phyloP scores from a whole-genome alignment of 1,139 yeast genomes.

The Hyphopichia wangnamkhiaoensis region DNA sequence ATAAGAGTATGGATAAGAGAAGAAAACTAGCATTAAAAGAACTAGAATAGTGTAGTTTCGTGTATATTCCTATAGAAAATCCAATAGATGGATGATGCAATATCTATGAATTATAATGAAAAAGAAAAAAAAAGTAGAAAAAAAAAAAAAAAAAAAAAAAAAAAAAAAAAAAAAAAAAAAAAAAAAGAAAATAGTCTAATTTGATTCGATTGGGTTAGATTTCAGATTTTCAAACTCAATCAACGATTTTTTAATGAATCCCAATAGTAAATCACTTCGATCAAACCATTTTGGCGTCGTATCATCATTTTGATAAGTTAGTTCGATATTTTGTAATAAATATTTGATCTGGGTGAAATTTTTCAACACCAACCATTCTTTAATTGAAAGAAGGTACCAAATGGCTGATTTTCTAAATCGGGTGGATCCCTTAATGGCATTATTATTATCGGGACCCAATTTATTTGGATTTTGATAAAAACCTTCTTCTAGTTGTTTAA shows the following conservation, averaged over 20 bases:
- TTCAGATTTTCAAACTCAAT: conserved; percentile 1
- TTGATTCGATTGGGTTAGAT: background rate
- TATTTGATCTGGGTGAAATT: conserved; percentile 25
- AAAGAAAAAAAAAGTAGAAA: background rate
- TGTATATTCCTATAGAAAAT: background rate
- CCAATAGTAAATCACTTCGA: conserved; percentile 32
- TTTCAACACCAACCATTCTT: conserved; percentile 58
- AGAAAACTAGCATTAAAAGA: conserved; percentile 45
- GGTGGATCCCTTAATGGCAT: conserved; percentile 51
- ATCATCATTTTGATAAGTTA: conserved; percentile 21
- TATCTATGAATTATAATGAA: background rate
- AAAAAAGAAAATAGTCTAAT: background rate
- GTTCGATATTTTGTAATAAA: conserved; percentile 25
- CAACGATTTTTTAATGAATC: conserved; percentile 26
- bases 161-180: background rate
- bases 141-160: background rate
- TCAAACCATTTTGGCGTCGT: conserved; percentile 36
- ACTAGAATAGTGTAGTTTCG: conserved; percentile 31
- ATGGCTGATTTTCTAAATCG: conserved; percentile 73
- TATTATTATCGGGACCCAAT: conserved; percentile 31
- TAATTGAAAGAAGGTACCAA: conserved; percentile 77
- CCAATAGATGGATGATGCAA: background rate
- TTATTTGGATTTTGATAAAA: conserved; percentile 40
- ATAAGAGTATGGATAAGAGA: conserved; percentile 38
- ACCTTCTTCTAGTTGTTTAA: conserved; percentile 26